Base-by-base conservation (phyloP, 2,329 filamentous ascomycete species). In the Huntiella omanensis region DNA sequence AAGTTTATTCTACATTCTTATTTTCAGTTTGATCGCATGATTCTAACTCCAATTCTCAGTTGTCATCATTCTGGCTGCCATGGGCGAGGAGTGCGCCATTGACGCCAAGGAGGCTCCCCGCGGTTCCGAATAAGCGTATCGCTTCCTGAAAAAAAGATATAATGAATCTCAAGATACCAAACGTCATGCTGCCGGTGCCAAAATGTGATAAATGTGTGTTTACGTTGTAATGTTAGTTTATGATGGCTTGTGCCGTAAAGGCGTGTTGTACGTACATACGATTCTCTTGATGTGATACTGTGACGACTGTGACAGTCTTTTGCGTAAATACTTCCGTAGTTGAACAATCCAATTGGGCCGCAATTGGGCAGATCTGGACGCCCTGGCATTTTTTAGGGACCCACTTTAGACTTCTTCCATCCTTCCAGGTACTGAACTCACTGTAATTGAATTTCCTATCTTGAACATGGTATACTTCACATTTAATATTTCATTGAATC, bases 51-150 rank as follows among this genome's bases (percentile, higher is more conserved):
- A 10, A 53, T 94, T 86, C 86, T 17, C 68, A 80, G 96, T 59
- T 81, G 40, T 50, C 22, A 40, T 88, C 58, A 77, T 98, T 64
- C 82, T 93, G 62, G 83, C 84, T 59, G 78, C 91, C 63, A 98
- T 98, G 91, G 83, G 83, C 62, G 88, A 98, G 71, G 83, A 96
- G 75, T 69, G 74, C 58, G 82, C 80, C 60, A 80, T 95, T 63
- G 87, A 95, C 63, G 82, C 79, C 68, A 96, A 96, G 79, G 87
- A 95, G 70, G 84, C 83, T 65, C 78, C 83, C 64, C 58, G 58
- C 43, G 48, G 41, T 43, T 44, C 42, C 46, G 45, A 43, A 39
- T 49, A 46, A 51, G 49, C 41, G 34, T 15, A 37, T 43, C 19
- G 35, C 36, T 34, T 48, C 32, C 34, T 40, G 49, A 50, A 47